Evolutionary conservation across 805 yeast genomes (phyloP).

Genomic region (Wickerhamomyces mucosus): DNA sequence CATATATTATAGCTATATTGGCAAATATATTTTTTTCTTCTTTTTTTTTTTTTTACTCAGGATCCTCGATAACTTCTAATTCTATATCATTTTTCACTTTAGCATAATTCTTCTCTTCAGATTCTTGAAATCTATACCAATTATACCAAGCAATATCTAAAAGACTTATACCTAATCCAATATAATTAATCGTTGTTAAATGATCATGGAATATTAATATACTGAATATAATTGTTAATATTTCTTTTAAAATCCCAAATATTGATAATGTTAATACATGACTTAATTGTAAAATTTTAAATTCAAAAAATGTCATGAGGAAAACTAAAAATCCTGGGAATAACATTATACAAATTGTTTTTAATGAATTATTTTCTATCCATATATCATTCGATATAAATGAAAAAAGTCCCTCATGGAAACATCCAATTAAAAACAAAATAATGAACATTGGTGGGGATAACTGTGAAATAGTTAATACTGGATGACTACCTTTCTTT

Average conservation of each 20-base stretch:
- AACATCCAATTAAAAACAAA: constrained; percentile 51
- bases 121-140: constrained; percentile 37
- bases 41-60: no score
- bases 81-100: no score
- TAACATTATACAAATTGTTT: constrained; percentile 49
- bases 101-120: no score
- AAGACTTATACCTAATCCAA: constrained; percentile 71
- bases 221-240: constrained; percentile 69
- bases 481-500: constrained; percentile 47
- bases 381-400: constrained; percentile 53
- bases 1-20: no score
- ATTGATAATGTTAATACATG: constrained; percentile 80
- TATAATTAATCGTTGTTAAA: constrained; percentile 53
- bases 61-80: no score
- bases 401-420: constrained; percentile 56
- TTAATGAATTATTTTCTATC: constrained; percentile 45
- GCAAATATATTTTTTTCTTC: no score
- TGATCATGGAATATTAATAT: constrained; percentile 64
- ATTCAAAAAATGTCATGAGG: constrained; percentile 83
- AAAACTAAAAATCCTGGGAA: constrained; percentile 86
- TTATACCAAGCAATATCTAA: constrained; percentile 81
- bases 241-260: constrained; percentile 90
- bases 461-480: constrained; percentile 72
- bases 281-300: constrained; percentile 70
- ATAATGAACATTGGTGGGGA: constrained; percentile 75